Evolutionary conservation across 2,329 filamentous ascomycete species (phyloP).

Genomic region (Colletotrichum somersetense): DNA sequence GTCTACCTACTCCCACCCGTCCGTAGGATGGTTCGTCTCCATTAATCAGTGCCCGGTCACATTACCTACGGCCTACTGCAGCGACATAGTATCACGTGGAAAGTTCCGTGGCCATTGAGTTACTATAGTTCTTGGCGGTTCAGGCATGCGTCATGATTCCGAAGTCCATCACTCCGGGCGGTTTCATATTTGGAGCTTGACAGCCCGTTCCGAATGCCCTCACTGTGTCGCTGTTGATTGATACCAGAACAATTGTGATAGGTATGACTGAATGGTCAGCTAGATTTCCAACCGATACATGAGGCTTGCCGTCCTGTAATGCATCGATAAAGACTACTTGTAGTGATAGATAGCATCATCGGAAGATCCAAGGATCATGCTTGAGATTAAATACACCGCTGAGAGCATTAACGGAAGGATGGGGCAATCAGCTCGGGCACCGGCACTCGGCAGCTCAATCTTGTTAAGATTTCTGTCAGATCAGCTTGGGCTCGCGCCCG

Average conservation of each 20-base stretch:
- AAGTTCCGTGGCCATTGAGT: slow-evolving; percentile 1
- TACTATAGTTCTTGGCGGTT: slow-evolving; percentile 20
- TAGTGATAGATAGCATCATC: neutral
- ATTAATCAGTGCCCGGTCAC: slow-evolving; percentile 10
- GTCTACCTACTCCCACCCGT: neutral
- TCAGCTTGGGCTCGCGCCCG: neutral
- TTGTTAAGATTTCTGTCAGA: neutral
- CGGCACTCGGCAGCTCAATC: neutral
- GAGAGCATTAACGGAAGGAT: neutral
- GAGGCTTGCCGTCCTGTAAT: neutral
- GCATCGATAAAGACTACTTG: neutral
- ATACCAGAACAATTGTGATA: neutral
- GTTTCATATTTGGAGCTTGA: slow-evolving; percentile 33
- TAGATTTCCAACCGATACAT: neutral
- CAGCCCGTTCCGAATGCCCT: slow-evolving; percentile 38
- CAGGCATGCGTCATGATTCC: slow-evolving; percentile 12
- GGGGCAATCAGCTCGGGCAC: neutral
- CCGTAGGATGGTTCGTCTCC: slow-evolving; percentile 32
- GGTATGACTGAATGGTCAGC: neutral
- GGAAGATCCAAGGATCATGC: neutral
- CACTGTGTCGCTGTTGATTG: slow-evolving; percentile 1
- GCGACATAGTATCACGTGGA: neutral
- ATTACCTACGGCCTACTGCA: neutral
- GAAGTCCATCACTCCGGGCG: neutral
- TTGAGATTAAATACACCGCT: neutral